Evolutionary conservation across 2,329 filamentous ascomycete species (phyloP).

Genomic region (Nigrospora oryzae): DNA sequence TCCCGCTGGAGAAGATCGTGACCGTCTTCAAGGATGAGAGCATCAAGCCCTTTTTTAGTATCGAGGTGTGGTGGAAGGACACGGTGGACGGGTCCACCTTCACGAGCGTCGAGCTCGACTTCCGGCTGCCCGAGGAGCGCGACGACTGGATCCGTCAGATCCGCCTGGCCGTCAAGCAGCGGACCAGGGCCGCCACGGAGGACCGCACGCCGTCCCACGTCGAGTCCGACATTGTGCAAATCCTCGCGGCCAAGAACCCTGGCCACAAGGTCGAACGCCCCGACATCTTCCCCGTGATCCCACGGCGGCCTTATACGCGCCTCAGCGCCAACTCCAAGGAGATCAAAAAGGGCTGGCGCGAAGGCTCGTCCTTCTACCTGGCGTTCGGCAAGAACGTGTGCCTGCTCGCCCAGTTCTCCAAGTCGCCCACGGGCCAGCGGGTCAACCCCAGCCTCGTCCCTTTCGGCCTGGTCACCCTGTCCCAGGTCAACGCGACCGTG

Average conservation of each 20-base stretch:
- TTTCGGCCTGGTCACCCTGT: slow-evolving; percentile 44
- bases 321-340: slow-evolving; percentile 32
- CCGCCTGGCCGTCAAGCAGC: slow-evolving; percentile 26
- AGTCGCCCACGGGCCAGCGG: slow-evolving; percentile 33
- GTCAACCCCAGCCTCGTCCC: slow-evolving; percentile 38
- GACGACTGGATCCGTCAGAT: slow-evolving; percentile 42
- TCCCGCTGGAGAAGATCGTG: slow-evolving; percentile 42
- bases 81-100: slow-evolving; percentile 34
- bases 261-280: slow-evolving; percentile 21
- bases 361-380: slow-evolving; percentile 45
- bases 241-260: slow-evolving; percentile 36
- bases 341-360: slow-evolving; percentile 34
- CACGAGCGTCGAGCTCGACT: slow-evolving; percentile 38
- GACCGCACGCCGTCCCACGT: slow-evolving; percentile 37
- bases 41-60: slow-evolving; percentile 37
- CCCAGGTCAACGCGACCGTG: slow-evolving; percentile 39
- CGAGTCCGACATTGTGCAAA: slow-evolving; percentile 33
- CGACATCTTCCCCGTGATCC: slow-evolving; percentile 45
- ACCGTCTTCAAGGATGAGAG: slow-evolving; percentile 44
- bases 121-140: slow-evolving; percentile 37
- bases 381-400: slow-evolving; percentile 45
- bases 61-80: slow-evolving; percentile 50
- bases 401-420: slow-evolving; percentile 41
- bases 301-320: slow-evolving; percentile 31
- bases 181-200: slow-evolving; percentile 18